Percentiles rank a stretch among this genome's conserved stretches.
These are phyloP conservation scores for Balansia obtecta DNA, from an alignment of 2,329 filamentous ascomycete genomes.

Conservation along the genomic window DNA sequence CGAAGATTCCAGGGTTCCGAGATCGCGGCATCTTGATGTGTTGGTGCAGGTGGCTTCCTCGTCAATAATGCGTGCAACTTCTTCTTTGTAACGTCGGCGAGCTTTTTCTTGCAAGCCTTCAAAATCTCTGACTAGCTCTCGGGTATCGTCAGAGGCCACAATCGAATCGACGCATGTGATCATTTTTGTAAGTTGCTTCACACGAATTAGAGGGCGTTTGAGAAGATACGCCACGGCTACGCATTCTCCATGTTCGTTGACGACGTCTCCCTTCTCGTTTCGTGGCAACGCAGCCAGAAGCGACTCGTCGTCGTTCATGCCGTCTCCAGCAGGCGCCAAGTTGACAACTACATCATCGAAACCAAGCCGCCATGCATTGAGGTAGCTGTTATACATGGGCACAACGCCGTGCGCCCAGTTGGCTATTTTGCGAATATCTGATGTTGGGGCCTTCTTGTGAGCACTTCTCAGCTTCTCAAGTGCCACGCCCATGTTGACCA, in stretches of 20 bases:
- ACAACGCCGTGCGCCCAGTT: slow-evolving; percentile 71
- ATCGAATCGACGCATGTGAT: slow-evolving; percentile 56
- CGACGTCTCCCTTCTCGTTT: slow-evolving; percentile 52
- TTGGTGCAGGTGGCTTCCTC: slow-evolving; percentile 80
- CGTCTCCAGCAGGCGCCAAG: slow-evolving; percentile 54
- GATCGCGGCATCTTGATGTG: slow-evolving; percentile 64
- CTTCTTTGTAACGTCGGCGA: slow-evolving; percentile 50
- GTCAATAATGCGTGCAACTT: slow-evolving; percentile 63
- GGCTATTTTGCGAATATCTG: slow-evolving; percentile 59
- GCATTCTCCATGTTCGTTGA: slow-evolving; percentile 68
- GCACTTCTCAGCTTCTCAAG: slow-evolving; percentile 72
- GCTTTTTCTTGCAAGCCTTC: slow-evolving; percentile 65
- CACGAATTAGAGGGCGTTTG: slow-evolving; percentile 73
- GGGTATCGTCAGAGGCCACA: slow-evolving; percentile 33
- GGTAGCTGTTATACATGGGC: slow-evolving; percentile 72
- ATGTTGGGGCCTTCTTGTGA: slow-evolving; percentile 68
- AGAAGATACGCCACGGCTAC: slow-evolving; percentile 91
- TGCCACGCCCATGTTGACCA: slow-evolving; percentile 86
- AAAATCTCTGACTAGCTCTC: slow-evolving; percentile 38
- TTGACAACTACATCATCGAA: slow-evolving; percentile 95
- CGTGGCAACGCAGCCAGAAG: slow-evolving; percentile 45
- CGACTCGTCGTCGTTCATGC: slow-evolving; percentile 45
- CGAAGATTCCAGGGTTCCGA: slow-evolving; percentile 61
- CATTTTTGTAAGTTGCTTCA: slow-evolving; percentile 79
- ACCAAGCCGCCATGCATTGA: slow-evolving; percentile 79